Evolutionary conservation across 2,329 filamentous ascomycete species (phyloP), one percentile per base, ranked within the genome.

Genomic region (Hymenoscyphus fraxineus): DNA sequence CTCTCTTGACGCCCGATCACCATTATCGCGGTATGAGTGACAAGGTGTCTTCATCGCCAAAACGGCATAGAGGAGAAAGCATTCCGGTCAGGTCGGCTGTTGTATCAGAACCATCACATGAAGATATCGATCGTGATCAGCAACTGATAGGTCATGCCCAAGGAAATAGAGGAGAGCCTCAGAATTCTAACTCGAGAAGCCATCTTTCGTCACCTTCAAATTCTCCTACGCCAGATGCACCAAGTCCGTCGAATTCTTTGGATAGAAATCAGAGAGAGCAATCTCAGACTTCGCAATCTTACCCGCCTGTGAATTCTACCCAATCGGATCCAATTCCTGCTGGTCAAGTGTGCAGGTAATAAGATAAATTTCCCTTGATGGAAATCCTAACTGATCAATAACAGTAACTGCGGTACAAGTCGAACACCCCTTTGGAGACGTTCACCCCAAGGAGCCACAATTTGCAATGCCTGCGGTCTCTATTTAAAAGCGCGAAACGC

Each of bases 381-480:
- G 9, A 31, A 44, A 19, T 35, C 31, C n/a, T 58, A n/a, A 58
- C 68, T 73, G 61, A 72, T 44, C 13, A n/a, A 63, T 61, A 59
- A 40, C 67, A 99, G 95, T 76, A 99, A 99, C 78, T 99, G 95
- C 76, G 90, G 89, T 64, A 98, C 95, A 16, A 97, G 93, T 61
- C 88, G 90, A 76, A 99, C 95, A 58, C 95, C 95, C 31, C 80
- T 99, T 44, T 99, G 95, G 95, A 87, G 95, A 75, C 87, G 95
- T 73, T 97, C 94, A 16, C 94, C 94, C 0, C 88, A 93, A 72
- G 95, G 95, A 38, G 90, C 92, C 62, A 97, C 93, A 35, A 98
- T 99, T 66, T 99, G 95, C 80, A 99, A 99, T 78, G 95, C 95
- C 6, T 99, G 95, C 74, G 95, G 95, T 54, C 83, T 99, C 16